These are phyloP conservation scores for Lipomyces sp. DNA, from an alignment of 805 yeast species.

Conservation along the genomic window DNA sequence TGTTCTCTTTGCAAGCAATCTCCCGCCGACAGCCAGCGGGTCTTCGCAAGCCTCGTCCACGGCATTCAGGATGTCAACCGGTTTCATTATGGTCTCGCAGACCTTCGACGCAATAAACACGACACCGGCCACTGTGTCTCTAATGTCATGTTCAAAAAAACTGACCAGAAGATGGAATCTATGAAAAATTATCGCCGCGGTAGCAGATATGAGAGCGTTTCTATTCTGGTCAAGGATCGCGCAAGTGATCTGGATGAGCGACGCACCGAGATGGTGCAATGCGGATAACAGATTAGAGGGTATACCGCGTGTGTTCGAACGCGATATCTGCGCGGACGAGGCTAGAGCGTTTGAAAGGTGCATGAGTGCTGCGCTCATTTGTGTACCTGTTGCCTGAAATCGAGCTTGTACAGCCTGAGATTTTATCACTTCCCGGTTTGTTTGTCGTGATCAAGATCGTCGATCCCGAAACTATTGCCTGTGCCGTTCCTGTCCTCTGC, in stretches of 20 bases:
- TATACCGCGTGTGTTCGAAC: conserved; percentile 10
- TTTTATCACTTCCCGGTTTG: no score
- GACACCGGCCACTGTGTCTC: conserved; percentile 14
- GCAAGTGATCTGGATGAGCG: conserved; percentile 23
- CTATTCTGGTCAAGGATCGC: conserved; percentile 15
- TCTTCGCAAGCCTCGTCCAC: conserved; percentile 14
- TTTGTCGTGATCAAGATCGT: no score
- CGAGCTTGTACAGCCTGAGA: no score
- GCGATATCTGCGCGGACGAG: conserved; percentile 19
- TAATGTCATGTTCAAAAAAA: conserved; percentile 14
- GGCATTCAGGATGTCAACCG: conserved; percentile 12
- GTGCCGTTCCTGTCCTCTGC: no score
- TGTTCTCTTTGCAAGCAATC: background rate
- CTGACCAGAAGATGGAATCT: conserved; percentile 23
- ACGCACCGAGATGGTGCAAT: conserved; percentile 20
- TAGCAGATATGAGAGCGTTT: conserved; percentile 12
- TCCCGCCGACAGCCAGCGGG: conserved; percentile 13
- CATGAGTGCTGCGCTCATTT: background rate
- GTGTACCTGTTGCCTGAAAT: no score
- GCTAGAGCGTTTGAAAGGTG: conserved; percentile 20
- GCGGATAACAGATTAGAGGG: conserved; percentile 1
- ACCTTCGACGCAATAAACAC: conserved; percentile 22
- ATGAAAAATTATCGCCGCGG: conserved; percentile 24
- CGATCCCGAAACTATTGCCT: no score
- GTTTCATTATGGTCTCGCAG: conserved; percentile 12